These are phyloP conservation scores for Acer yangbiense DNA, from an alignment of 345 rosid genomes.

Conservation along the genomic window DNA sequence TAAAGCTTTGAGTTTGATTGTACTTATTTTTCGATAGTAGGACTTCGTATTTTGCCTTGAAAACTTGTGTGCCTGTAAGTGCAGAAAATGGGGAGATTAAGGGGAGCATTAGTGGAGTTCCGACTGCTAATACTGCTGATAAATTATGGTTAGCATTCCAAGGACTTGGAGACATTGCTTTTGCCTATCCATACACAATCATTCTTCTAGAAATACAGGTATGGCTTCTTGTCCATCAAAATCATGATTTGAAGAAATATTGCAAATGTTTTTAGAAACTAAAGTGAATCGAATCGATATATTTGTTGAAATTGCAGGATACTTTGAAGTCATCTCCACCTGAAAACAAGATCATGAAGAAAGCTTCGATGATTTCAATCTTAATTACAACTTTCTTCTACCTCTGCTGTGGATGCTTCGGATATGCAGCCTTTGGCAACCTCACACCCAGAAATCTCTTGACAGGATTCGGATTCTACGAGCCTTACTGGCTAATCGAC, in stretches of 20 bases:
- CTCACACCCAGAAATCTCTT: too few species aligned
- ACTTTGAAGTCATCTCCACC: too few species aligned
- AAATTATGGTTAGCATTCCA: constrained; percentile 53
- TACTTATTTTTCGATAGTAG: not conserved
- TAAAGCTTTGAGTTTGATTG: not conserved
- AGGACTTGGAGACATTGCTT: constrained; percentile 67
- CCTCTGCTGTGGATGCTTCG: too few species aligned
- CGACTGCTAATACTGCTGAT: constrained; percentile 30
- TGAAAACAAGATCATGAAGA: too few species aligned
- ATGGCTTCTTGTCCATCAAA: not conserved
- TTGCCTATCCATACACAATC: constrained; percentile 57
- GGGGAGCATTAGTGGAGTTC: constrained; percentile 56
- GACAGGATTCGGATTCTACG: too few species aligned
- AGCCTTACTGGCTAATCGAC: too few species aligned
- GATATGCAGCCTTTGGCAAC: too few species aligned
- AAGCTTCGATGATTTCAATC: too few species aligned
- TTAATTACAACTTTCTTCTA: too few species aligned
- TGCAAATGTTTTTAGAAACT: too few species aligned
- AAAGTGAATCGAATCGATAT: not conserved
- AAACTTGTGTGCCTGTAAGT: not conserved
- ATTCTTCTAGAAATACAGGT: constrained; percentile 74
- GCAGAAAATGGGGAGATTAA: constrained; percentile 51
- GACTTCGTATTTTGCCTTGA: not conserved
- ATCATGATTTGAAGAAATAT: not conserved
- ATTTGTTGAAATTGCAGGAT: too few species aligned